Evolutionary conservation across 768 basidiomycete genomes (phyloP), one percentile per base, ranked within the genome.

Genomic region (Leccinum variicolor): DNA sequence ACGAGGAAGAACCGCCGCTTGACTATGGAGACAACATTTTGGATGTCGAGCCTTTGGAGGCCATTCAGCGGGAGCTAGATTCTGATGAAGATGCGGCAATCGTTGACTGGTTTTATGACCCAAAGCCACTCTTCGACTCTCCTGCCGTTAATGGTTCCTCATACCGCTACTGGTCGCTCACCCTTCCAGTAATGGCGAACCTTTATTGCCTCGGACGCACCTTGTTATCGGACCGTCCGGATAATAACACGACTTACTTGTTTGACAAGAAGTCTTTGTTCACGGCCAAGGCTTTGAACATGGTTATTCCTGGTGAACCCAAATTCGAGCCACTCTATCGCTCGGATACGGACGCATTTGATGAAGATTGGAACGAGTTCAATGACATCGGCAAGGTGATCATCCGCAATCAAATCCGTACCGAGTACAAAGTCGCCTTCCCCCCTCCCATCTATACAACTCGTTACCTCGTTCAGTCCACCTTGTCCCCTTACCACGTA

Each of bases 381-480:
- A 99, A 99, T 71, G 97, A 99, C 70, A 97, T 98, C 75, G 95
- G 97, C 77, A 99, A 99, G 74, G 90, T 99, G 68, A 96, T 99
- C 73, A 98, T 99, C 64, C 94, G 97, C 21, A 94, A 98, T 69
- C 93, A 97, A 73, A 96, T 98, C 62, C 85, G 96, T 47, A 98
- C 96, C 2, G 97, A 99, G 76, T 98, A 99, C 83, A 98, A 96
- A 73, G 94, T 99, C 51, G 96, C 95, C 3, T 98, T 98, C 81
- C 96, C 96, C 31, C 96, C 98, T 68, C 28, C 28, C 9, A 28
- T 29, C 82, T 99, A 1, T 99, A 99, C 77, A 99, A 99, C 75
- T 97, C 95, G 36, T 81, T 97, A 9, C 97, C 96, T 48, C 91
- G 97, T 31, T 92, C 94, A 25, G 94, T 99, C 55, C 89, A 84